Evolutionary conservation across 2,329 filamentous ascomycete species (phyloP).

Genomic region (Talaromyces sp.): DNA sequence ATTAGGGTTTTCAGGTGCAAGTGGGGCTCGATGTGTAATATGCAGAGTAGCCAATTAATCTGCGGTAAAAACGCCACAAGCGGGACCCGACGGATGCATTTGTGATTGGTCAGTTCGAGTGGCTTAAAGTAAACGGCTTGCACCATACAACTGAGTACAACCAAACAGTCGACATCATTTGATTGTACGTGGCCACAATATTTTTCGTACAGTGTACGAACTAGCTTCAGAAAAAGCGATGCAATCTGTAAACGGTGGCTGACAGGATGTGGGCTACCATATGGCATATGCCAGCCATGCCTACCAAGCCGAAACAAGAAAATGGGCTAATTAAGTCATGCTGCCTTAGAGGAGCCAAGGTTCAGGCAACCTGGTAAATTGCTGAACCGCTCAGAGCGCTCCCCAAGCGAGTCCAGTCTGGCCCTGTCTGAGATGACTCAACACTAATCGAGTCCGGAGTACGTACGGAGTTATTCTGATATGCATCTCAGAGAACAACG

Average conservation of each 20-base stretch:
- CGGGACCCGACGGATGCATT: not conserved
- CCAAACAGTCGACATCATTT: not conserved
- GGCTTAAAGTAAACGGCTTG: not conserved
- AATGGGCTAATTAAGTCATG: not conserved
- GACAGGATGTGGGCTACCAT: not conserved
- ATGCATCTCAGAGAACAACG: not conserved
- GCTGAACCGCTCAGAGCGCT: slow-evolving; percentile 6
- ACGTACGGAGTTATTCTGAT: not conserved
- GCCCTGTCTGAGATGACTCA: not conserved
- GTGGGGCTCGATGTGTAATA: not conserved
- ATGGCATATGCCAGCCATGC: not conserved
- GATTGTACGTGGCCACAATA: not conserved
- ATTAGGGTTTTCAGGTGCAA: slow-evolving; percentile 1
- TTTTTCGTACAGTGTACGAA: not conserved
- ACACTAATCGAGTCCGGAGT: not conserved
- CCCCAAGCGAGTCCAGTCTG: slow-evolving; percentile 11
- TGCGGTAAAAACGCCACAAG: not conserved
- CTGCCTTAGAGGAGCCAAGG: not conserved
- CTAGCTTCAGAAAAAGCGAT: not conserved
- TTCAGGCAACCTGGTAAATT: not conserved
- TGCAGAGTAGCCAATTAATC: not conserved
- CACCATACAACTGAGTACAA: not conserved
- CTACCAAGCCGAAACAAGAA: not conserved
- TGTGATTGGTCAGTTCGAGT: not conserved
- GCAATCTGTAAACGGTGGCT: not conserved